These are phyloP conservation scores for Penicillium alfredii DNA, from an alignment of 495 filamentous ascomycete species.

Conservation along the genomic window DNA sequence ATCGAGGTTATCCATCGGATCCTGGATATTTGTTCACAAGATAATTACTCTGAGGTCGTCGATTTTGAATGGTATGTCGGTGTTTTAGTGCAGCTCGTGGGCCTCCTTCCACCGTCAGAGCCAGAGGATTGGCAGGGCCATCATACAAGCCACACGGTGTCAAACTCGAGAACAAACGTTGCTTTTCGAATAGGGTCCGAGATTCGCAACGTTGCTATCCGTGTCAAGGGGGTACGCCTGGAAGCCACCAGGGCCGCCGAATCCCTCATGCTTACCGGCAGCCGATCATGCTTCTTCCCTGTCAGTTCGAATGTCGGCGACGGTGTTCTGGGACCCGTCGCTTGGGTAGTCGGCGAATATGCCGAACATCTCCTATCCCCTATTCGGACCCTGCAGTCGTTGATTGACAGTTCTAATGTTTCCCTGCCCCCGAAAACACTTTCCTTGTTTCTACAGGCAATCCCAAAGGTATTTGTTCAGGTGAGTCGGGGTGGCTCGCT, in stretches of 20 bases:
- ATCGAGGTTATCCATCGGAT: slow-evolving; percentile 72
- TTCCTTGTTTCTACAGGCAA: slow-evolving; percentile 75
- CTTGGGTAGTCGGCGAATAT: slow-evolving; percentile 88
- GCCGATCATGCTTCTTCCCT: slow-evolving; percentile 42
- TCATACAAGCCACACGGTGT: too few relatives aligned
- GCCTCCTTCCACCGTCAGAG: slow-evolving; percentile 49
- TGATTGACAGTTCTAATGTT: slow-evolving; percentile 60
- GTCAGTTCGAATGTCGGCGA: slow-evolving; percentile 40
- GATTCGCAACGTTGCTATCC: slow-evolving; percentile 83
- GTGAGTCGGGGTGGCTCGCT: slow-evolving; percentile 48
- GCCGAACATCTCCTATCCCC: slow-evolving; percentile 59
- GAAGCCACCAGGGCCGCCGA: slow-evolving; percentile 82
- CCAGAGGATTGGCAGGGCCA: slow-evolving; percentile 15
- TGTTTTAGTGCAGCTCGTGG: slow-evolving; percentile 72
- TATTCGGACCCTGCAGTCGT: slow-evolving; percentile 58
- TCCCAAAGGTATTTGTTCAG: slow-evolving; percentile 74
- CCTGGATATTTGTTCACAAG: slow-evolving; percentile 82
- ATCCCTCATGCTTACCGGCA: slow-evolving; percentile 53
- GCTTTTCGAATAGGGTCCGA: slow-evolving; percentile 74
- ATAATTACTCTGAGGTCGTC: slow-evolving; percentile 74
- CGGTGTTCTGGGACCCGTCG: slow-evolving; percentile 62
- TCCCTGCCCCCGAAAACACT: slow-evolving; percentile 59
- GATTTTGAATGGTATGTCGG: slow-evolving; percentile 98
- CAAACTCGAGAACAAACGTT: slow-evolving; percentile 31
- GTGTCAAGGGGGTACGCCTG: slow-evolving; percentile 71